These are phyloP conservation scores for Heliamphora exappendiculata DNA, from an alignment of 148 eudicot species.

Conservation along the genomic window DNA sequence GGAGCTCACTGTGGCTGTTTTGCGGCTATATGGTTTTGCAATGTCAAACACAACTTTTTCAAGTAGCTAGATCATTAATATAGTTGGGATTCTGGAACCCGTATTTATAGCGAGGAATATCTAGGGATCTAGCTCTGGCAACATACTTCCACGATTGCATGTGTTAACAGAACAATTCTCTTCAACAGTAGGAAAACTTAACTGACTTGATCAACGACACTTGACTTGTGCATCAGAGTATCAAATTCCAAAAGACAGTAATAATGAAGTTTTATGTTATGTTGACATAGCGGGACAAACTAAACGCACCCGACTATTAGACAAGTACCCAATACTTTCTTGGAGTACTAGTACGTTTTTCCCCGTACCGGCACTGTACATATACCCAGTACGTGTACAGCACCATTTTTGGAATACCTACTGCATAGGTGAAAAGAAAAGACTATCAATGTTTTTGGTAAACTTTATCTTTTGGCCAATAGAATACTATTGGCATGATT, in stretches of 20 bases:
- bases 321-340: no score
- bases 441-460: neutral
- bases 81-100: neutral
- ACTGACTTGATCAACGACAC: neutral
- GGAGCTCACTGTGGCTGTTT: neutral
- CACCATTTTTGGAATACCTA: no score
- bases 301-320: no score
- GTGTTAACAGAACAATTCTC: neutral
- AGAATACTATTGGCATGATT: neutral
- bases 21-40: neutral
- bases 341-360: no score
- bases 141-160: neutral
- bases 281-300: no score
- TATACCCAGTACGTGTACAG: no score
- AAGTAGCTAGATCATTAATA: neutral
- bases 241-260: no score
- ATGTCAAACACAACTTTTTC: neutral
- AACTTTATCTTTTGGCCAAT: neutral
- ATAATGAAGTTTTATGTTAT: no score
- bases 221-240: neutral
- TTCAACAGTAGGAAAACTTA: neutral
- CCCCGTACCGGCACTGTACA: no score
- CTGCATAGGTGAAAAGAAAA: no score
- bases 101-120: neutral
- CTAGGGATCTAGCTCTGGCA: no score